A percentile compares a stretch with the other conserved stretches of the same genome.
Conservation (phyloP, 495 filamentous ascomycete species). For the Neurospora tetrasperma region DNA sequence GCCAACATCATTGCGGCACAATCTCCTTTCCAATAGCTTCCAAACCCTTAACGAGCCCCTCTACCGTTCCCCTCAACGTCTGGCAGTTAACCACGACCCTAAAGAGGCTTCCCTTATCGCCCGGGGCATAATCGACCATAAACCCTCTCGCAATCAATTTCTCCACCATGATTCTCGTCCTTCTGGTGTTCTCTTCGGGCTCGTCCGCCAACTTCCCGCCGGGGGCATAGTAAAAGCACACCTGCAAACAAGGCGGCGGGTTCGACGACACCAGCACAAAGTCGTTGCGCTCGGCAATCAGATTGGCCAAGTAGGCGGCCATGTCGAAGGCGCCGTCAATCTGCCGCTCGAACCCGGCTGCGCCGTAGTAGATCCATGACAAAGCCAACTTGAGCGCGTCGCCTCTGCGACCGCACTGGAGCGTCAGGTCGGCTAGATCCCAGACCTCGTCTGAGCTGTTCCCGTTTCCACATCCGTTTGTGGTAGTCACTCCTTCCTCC, state of each 20-base stretch:
- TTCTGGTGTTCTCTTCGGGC: constrained; percentile 51
- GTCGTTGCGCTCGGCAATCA: constrained; percentile 43
- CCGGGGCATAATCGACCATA: constrained; percentile 91
- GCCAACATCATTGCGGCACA: background rate
- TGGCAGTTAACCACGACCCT: constrained; percentile 76
- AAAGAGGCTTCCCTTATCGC: constrained; percentile 71
- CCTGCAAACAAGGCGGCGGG: constrained; percentile 82
- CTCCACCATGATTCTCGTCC: constrained; percentile 58
- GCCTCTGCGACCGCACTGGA: constrained; percentile 81
- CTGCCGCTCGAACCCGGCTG: constrained; percentile 42
- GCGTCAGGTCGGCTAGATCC: constrained; percentile 88
- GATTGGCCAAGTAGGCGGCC: constrained; percentile 52
- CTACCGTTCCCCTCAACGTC: constrained; percentile 63
- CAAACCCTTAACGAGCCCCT: constrained; percentile 65
- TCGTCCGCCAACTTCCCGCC: constrained; percentile 41
- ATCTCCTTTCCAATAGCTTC: constrained; percentile 51
- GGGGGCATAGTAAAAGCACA: constrained; percentile 83
- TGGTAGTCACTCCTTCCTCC: background rate
- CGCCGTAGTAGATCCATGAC: constrained; percentile 80
- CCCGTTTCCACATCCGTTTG: background rate
- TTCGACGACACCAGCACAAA: constrained; percentile 64
- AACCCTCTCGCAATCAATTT: constrained; percentile 64
- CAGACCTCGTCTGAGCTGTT: constrained; percentile 37
- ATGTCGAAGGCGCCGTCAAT: constrained; percentile 59
- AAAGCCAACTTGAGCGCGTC: constrained; percentile 83